Evolutionary conservation across 305 asterid genomes (phyloP).

Genomic region (Fraxinus platypoda): DNA sequence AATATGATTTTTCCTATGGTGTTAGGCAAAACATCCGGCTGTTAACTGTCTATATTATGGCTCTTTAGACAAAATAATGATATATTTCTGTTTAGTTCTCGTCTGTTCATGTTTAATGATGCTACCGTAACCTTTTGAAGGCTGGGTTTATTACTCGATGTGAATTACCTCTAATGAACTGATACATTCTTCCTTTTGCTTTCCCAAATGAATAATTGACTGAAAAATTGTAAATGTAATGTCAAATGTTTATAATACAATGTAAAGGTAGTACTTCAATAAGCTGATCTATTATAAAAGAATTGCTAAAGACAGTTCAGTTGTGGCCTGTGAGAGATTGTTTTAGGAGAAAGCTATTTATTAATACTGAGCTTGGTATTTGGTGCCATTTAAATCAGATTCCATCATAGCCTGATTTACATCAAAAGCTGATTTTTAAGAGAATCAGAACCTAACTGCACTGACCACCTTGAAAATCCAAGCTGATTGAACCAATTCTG

Average conservation of each 20-base stretch:
- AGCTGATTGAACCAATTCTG: not conserved
- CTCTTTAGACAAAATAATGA: not conserved
- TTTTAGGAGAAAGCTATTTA: not conserved
- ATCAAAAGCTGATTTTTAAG: not conserved
- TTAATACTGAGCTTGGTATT: not conserved
- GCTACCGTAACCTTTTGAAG: not conserved
- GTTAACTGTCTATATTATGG: not conserved
- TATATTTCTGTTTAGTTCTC: not conserved
- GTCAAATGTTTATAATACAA: not conserved
- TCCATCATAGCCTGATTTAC: not conserved
- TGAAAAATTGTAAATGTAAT: not conserved
- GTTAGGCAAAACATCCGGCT: not conserved
- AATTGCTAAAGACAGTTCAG: not conserved
- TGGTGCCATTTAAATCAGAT: not conserved
- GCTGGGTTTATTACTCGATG: not conserved
- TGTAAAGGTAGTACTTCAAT: not conserved
- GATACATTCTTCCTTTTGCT: not conserved
- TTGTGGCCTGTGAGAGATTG: not conserved
- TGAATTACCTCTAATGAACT: not conserved
- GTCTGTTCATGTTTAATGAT: not conserved
- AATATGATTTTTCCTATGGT: not conserved
- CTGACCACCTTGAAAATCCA: not conserved
- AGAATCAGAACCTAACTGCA: not conserved
- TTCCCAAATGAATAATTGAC: not conserved
- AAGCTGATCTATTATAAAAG: not conserved